Evolutionary conservation across 2,329 filamentous ascomycete genomes (phyloP).

Genomic region (Nemania sp.): DNA sequence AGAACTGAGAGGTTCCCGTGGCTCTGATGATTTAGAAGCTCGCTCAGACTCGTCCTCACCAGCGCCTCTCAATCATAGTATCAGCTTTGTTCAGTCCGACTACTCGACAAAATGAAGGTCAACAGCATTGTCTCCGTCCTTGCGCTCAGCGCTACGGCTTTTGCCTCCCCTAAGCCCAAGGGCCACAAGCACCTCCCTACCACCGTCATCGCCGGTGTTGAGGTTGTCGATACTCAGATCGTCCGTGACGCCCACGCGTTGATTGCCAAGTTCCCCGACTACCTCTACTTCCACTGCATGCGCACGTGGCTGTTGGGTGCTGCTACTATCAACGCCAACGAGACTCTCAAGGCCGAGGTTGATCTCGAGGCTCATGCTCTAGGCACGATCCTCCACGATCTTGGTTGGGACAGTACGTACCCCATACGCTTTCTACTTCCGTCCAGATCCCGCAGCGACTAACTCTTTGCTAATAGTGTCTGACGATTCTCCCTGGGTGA

Average conservation of each 20-base stretch:
- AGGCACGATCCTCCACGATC: conserved; percentile 38
- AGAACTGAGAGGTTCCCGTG: conserved; percentile 1
- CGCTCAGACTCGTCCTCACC: conserved; percentile 5
- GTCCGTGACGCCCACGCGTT: conserved; percentile 35
- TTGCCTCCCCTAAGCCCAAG: conserved; percentile 24
- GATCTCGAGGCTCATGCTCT: conserved; percentile 38
- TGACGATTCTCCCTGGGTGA: conserved; percentile 29
- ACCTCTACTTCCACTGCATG: conserved; percentile 35
- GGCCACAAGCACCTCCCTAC: conserved; percentile 30
- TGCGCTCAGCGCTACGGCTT: conserved; percentile 28
- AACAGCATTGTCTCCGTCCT: conserved; percentile 33
- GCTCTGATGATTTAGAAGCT: neutral
- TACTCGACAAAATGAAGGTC: conserved; percentile 36
- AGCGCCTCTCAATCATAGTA: neutral
- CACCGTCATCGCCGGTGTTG: conserved; percentile 35
- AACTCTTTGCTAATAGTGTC: conserved; percentile 25
- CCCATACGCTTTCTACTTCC: neutral
- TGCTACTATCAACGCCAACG: conserved; percentile 35
- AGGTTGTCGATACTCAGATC: conserved; percentile 38
- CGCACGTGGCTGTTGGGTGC: conserved; percentile 36
- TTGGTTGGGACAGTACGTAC: conserved; percentile 38
- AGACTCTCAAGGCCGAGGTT: conserved; percentile 33
- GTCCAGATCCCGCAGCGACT: neutral
- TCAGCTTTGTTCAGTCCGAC: neutral
- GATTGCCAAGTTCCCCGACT: conserved; percentile 36